Percentiles rank a stretch among this genome's conserved stretches.
These are phyloP conservation scores for Rhizopus arrhizus DNA, from an alignment of 371 early-diverging fungal species.

Conservation along the genomic window DNA sequence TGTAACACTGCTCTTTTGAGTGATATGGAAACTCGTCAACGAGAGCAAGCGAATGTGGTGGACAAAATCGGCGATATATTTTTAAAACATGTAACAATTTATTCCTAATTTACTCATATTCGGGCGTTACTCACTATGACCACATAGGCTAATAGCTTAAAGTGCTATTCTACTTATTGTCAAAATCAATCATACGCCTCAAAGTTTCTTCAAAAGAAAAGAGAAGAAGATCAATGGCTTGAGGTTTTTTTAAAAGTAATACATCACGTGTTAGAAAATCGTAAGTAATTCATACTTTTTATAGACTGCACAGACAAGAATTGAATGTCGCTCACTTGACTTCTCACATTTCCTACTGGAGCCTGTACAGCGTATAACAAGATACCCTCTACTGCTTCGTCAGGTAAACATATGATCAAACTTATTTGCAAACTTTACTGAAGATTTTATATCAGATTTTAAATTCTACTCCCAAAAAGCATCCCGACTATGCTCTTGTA, in stretches of 20 bases:
- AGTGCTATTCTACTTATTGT: conserved; percentile 69
- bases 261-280: neutral
- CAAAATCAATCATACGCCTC: conserved; percentile 67
- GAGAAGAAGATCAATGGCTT: conserved; percentile 56
- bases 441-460: conserved; percentile 54
- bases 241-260: conserved; percentile 68
- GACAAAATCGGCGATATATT: conserved; percentile 66
- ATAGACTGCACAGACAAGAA: conserved; percentile 62
- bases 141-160: conserved; percentile 51
- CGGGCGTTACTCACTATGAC: no score
- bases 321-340: conserved; percentile 79
- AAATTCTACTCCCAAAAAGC: conserved; percentile 78
- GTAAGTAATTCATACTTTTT: neutral
- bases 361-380: conserved; percentile 93
- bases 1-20: conserved; percentile 74
- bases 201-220: conserved; percentile 64
- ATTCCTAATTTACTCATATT: no score
- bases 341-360: conserved; percentile 85
- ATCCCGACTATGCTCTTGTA: conserved; percentile 77
- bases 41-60: conserved; percentile 54
- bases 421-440: neutral
- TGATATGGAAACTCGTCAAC: conserved; percentile 65
- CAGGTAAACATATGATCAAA: conserved; percentile 51
- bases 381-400: conserved; percentile 87
- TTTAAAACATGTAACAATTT: conserved; percentile 51